Evolutionary conservation across 164 flowering plant genomes (phyloP), one percentile per base, ranked within the genome.

Genomic region (Nymphaea thermarum): DNA sequence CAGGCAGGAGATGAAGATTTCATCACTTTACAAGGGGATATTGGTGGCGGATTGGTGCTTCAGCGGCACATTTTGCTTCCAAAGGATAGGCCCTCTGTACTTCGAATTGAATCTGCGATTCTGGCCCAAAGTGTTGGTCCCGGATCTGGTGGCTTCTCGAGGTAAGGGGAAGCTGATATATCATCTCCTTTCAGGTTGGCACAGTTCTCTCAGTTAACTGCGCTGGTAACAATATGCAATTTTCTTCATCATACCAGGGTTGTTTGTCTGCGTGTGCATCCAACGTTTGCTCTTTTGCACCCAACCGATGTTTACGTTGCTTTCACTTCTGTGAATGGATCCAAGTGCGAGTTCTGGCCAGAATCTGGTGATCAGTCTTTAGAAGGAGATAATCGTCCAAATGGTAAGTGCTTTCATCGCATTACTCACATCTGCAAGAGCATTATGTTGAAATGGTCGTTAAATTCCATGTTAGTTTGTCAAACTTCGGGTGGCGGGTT

Each of bases 81-180:
- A 25, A 82, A 84, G 68, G 78, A 82, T 44, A 65, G 80, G 66
- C 75, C 85, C 6, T 85, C 81, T 67, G 70, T 78, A 68, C 68
- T 93, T 55, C 71, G 57, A 4, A 85, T 93, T 17, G 74, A 84
- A 60, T 93, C 98, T 44, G 73, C 82, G 69, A 85, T 93, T 66
- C 42, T 86, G 64, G 93, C 93, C 44, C 80, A 76, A 18, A 84
- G 73, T 17, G 95, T 93, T 71, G 95, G 95, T 72, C 97, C 96
- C 75, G 96, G 98, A 61, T 90, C 98, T 61, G 98, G 98, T 66
- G 98, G 97, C 78, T 93, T 71, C 77, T 89, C 96, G 74, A 85
- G 94, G 96, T 88, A 62, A 10, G 42, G 42, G 7, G n/a, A 51
- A 5, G 14, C 14, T 51, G 14, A 3, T 62, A 12, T 62, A 12